phyloP scores from a whole-genome alignment of 2,329 filamentous ascomycete genomes.

The Lachnellula willkommii region DNA sequence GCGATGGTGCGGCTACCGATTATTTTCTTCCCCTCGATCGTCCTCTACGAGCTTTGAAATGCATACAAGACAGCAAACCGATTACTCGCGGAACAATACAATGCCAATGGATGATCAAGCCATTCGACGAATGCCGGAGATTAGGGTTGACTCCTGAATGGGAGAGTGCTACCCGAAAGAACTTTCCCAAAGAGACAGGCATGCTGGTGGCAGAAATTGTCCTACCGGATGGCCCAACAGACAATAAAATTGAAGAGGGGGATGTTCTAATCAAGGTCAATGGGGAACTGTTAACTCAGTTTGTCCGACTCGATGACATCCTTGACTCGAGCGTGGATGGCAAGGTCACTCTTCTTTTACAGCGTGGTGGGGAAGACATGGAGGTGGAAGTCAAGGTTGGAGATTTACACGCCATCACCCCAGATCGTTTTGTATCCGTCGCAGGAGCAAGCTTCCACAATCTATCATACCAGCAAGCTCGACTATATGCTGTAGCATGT shows the following conservation, averaged over 20 bases:
- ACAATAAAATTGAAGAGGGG: conserved; percentile 84
- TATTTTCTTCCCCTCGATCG: conserved; percentile 95
- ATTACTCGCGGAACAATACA: conserved; percentile 95
- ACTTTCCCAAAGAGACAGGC: conserved; percentile 88
- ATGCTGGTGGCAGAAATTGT: conserved; percentile 97
- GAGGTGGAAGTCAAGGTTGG: conserved; percentile 81
- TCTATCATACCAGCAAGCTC: conserved; percentile 95
- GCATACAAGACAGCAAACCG: conserved; percentile 68
- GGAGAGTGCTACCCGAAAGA: conserved; percentile 77
- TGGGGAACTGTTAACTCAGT: conserved; percentile 85
- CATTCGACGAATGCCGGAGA: conserved; percentile 92
- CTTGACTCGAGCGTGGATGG: conserved; percentile 80
- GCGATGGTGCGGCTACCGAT: conserved; percentile 92
- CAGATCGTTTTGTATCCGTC: conserved; percentile 90
- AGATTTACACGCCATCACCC: conserved; percentile 89
- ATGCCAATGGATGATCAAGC: conserved; percentile 93
- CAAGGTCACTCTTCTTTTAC: conserved; percentile 73
- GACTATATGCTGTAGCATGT: conserved; percentile 86
- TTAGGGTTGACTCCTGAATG: conserved; percentile 78
- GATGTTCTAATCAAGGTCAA: conserved; percentile 93
- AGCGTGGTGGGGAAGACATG: conserved; percentile 82
- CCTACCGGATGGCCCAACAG: conserved; percentile 81
- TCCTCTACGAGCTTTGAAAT: conserved; percentile 78
- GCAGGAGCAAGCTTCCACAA: conserved; percentile 93
- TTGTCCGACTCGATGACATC: conserved; percentile 85